Conservation (phyloP, 2,329 filamentous ascomycete species). For the Fusarium sp. region DNA sequence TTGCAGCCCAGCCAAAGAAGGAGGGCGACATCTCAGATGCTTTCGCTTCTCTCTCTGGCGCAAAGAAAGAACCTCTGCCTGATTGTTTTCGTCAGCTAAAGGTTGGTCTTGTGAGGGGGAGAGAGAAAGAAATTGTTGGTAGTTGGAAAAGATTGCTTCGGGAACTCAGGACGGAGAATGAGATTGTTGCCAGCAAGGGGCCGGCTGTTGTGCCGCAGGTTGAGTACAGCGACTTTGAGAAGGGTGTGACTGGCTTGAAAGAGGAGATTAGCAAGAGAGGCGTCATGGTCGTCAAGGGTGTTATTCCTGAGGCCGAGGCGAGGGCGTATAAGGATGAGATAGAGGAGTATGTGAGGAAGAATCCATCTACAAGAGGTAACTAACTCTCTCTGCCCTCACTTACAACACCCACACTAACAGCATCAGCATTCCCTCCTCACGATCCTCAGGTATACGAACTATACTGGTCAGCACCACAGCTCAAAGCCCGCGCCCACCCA, state of each 20-base stretch:
- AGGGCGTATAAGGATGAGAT: slow-evolving; percentile 72
- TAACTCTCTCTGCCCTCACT: not conserved
- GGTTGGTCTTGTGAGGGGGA: slow-evolving; percentile 60
- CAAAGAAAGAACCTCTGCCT: slow-evolving; percentile 59
- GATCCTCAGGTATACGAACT: slow-evolving; percentile 79
- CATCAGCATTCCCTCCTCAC: slow-evolving; percentile 70
- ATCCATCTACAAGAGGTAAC: slow-evolving; percentile 67
- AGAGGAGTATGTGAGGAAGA: slow-evolving; percentile 72
- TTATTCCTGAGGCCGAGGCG: slow-evolving; percentile 71
- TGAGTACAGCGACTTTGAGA: slow-evolving; percentile 58
- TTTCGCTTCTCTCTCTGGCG: slow-evolving; percentile 68
- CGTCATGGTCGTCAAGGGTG: slow-evolving; percentile 71
- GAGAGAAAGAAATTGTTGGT: slow-evolving; percentile 58
- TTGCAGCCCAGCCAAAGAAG: slow-evolving; percentile 53
- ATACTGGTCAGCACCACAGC: slow-evolving; percentile 78
- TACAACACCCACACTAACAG: not conserved
- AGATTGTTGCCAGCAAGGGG: slow-evolving; percentile 57
- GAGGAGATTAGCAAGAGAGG: slow-evolving; percentile 70
- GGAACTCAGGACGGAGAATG: slow-evolving; percentile 59
- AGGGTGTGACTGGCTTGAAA: slow-evolving; percentile 50
- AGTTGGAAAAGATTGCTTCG: slow-evolving; percentile 63
- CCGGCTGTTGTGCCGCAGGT: slow-evolving; percentile 64
- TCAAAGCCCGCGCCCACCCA: slow-evolving; percentile 73
- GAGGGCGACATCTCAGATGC: slow-evolving; percentile 72
- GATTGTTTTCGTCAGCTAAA: slow-evolving; percentile 68